These are phyloP conservation scores for Sparassis latifolia DNA, from an alignment of 1,284 basidiomycete genomes.

Conservation along the genomic window DNA sequence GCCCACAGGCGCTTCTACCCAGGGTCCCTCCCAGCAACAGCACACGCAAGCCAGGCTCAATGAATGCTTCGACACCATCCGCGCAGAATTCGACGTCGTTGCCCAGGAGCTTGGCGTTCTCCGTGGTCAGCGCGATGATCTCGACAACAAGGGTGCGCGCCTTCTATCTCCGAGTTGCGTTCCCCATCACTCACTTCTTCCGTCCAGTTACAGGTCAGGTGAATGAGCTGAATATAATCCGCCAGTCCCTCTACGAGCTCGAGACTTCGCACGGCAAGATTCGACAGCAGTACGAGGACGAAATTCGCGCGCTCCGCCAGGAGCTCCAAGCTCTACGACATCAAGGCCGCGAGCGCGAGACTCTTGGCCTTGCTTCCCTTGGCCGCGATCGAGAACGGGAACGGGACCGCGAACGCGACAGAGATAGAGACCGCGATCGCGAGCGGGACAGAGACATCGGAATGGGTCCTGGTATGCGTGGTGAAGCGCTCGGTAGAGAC, in stretches of 20 bases:
- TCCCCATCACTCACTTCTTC: not conserved
- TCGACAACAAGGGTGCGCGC: conserved; percentile 76
- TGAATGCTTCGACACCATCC: conserved; percentile 80
- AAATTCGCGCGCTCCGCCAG: conserved; percentile 39
- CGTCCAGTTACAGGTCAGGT: conserved; percentile 59
- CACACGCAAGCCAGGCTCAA: conserved; percentile 47
- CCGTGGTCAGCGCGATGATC: conserved; percentile 83
- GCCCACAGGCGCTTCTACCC: conserved; percentile 44
- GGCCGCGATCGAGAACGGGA: conserved; percentile 27
- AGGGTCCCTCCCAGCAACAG: conserved; percentile 31
- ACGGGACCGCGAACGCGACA: conserved; percentile 25
- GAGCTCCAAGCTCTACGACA: conserved; percentile 26
- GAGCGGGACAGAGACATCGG: conserved; percentile 26
- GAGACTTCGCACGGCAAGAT: conserved; percentile 70
- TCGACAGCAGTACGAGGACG: conserved; percentile 70
- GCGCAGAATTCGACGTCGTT: conserved; percentile 82
- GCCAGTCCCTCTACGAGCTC: conserved; percentile 73
- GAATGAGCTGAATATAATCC: conserved; percentile 67
- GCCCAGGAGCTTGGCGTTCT: conserved; percentile 63
- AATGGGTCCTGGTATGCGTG: conserved; percentile 12
- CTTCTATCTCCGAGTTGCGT: conserved; percentile 3
- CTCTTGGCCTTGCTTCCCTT: conserved; percentile 32
- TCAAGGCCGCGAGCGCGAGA: conserved; percentile 27
- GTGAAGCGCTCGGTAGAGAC: conserved; percentile 21
- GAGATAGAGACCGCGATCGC: conserved; percentile 29